These are phyloP conservation scores for Thyridium curvatum DNA, from an alignment of 2,329 filamentous ascomycete species.

Conservation along the genomic window DNA sequence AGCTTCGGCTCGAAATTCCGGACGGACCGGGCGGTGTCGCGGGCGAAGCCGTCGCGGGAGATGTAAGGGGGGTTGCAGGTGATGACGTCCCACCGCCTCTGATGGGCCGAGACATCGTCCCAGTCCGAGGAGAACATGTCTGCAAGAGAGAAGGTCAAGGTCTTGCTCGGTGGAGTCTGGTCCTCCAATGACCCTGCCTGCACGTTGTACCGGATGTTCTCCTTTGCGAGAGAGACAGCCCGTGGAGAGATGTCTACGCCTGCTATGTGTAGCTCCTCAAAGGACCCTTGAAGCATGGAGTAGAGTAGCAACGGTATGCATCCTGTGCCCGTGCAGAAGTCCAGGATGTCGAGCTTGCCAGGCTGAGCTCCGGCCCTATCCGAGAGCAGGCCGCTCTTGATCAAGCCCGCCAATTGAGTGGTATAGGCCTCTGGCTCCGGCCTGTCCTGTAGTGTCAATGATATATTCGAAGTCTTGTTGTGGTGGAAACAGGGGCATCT, in stretches of 20 bases:
- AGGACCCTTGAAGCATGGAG: constrained; percentile 38
- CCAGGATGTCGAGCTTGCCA: constrained; percentile 55
- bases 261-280: constrained; percentile 40
- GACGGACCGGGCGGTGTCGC: constrained; percentile 65
- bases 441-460: constrained; percentile 19
- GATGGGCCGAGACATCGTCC: constrained; percentile 13
- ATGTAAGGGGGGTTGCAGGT: constrained; percentile 92
- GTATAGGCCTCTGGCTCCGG: constrained; percentile 68
- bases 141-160: constrained; percentile 8
- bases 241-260: constrained; percentile 67
- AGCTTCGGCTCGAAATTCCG: constrained; percentile 73
- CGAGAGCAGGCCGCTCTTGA: constrained; percentile 17
- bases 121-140: constrained; percentile 41
- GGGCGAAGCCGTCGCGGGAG: constrained; percentile 56
- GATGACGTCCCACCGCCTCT: constrained; percentile 52
- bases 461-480: neutral
- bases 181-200: constrained; percentile 5
- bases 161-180: constrained; percentile 1
- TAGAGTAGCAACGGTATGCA: constrained; percentile 78
- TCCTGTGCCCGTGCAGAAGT: constrained; percentile 86
- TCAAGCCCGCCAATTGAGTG: constrained; percentile 42
- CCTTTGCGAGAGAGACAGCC: constrained; percentile 59
- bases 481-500: too few relatives aligned
- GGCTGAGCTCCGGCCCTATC: neutral
- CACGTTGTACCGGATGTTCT: constrained; percentile 55